Evolutionary conservation across 208 protist species (phyloP).

Genomic region (Acanthamoeba culbertsoni): DNA sequence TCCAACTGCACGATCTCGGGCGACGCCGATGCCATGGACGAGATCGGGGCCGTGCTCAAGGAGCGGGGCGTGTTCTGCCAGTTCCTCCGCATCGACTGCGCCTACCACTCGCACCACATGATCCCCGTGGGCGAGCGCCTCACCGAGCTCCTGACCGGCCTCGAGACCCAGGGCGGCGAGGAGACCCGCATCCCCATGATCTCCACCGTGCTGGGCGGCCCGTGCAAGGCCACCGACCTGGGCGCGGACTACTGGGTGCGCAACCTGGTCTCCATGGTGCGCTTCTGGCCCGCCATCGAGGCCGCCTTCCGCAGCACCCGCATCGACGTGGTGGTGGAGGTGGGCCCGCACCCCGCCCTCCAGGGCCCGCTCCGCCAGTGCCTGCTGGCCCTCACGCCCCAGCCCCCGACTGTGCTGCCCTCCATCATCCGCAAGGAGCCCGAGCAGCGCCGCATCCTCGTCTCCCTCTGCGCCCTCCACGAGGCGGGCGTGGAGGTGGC

Average conservation of each 20-base stretch:
- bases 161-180: neutral
- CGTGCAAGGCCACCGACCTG: neutral
- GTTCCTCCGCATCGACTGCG: slow-evolving; percentile 30
- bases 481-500: neutral
- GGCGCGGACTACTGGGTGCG: slow-evolving; percentile 22
- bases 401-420: neutral
- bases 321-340: slow-evolving; percentile 5
- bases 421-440: slow-evolving; percentile 9
- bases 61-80: neutral
- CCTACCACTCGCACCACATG: slow-evolving; percentile 46
- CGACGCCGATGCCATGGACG: neutral
- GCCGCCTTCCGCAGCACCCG: neutral
- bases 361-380: slow-evolving; percentile 15
- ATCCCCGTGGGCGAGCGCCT: neutral
- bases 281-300: slow-evolving; percentile 39
- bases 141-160: neutral
- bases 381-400: neutral
- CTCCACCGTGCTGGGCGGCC: neutral
- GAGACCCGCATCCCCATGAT: slow-evolving; percentile 4
- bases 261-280: slow-evolving; percentile 35
- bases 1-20: neutral
- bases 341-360: slow-evolving; percentile 6
- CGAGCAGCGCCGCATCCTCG: neutral
- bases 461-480: slow-evolving; percentile 37
- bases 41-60: neutral